These are phyloP conservation scores for Lipomyces anomalus DNA, from an alignment of 805 yeast species.

Conservation along the genomic window DNA sequence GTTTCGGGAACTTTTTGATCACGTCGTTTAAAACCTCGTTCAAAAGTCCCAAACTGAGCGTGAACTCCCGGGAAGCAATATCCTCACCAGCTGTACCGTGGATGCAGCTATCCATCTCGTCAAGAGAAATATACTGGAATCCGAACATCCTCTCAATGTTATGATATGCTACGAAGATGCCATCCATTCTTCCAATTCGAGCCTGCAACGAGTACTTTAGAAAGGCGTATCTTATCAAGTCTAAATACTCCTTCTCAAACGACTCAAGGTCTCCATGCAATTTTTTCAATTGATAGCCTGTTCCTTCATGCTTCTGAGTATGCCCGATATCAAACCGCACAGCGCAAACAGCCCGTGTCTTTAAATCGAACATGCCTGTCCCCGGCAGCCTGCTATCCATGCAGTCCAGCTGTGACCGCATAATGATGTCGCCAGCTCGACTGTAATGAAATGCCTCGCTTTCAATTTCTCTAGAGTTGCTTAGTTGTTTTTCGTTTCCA, in stretches of 20 bases:
- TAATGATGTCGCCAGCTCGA: slow-evolving; percentile 55
- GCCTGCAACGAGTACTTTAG: slow-evolving; percentile 88
- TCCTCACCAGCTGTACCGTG: slow-evolving; percentile 40
- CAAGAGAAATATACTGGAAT: slow-evolving; percentile 76
- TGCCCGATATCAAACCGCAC: slow-evolving; percentile 70
- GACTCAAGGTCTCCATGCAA: slow-evolving; percentile 66
- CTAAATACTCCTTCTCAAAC: slow-evolving; percentile 73
- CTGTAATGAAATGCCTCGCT: slow-evolving; percentile 65
- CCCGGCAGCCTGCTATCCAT: slow-evolving; percentile 73
- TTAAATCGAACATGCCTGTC: slow-evolving; percentile 84
- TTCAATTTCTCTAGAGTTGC: slow-evolving; percentile 8
- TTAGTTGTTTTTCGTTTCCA: slow-evolving; percentile 20
- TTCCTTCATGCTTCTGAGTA: slow-evolving; percentile 51
- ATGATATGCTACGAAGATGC: slow-evolving; percentile 88
- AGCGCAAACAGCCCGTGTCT: slow-evolving; percentile 86
- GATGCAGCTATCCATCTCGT: slow-evolving; percentile 59
- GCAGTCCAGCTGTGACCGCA: slow-evolving; percentile 91
- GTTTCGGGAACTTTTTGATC: slow-evolving; percentile 31
- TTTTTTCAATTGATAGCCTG: slow-evolving; percentile 62
- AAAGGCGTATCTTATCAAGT: slow-evolving; percentile 67
- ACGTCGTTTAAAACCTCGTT: slow-evolving; percentile 41
- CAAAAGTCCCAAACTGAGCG: slow-evolving; percentile 51
- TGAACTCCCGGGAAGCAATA: slow-evolving; percentile 69
- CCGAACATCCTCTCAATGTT: slow-evolving; percentile 78
- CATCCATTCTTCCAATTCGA: slow-evolving; percentile 94